Evolutionary conservation across 1,284 basidiomycete genomes (phyloP).

Genomic region (Ganoderma leucocontextum): DNA sequence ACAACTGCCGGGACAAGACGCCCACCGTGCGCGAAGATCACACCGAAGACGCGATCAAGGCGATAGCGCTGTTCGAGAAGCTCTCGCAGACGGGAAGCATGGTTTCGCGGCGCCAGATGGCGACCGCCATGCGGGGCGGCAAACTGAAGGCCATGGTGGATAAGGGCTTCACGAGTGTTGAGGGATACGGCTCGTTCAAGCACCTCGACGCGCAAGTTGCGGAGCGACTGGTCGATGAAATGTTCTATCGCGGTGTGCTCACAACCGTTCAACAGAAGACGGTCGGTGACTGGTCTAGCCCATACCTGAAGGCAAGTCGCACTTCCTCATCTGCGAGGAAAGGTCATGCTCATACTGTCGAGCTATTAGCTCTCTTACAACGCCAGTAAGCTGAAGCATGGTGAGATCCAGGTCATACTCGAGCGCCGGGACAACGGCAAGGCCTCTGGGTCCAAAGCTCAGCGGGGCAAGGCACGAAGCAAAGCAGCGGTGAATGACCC

Average conservation of each 20-base stretch:
- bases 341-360: background rate
- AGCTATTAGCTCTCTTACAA: conserved; percentile 10
- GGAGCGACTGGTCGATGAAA: conserved; percentile 42
- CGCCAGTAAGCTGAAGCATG: conserved; percentile 10
- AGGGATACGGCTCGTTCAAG: conserved; percentile 64
- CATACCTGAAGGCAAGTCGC: conserved; percentile 45
- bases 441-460: background rate
- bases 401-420: conserved; percentile 19
- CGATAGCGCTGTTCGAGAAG: conserved; percentile 58
- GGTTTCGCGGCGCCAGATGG: conserved; percentile 57
- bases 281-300: conserved; percentile 37
- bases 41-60: conserved; percentile 58
- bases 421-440: conserved; percentile 21
- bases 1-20: conserved; percentile 70
- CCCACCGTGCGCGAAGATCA: conserved; percentile 48
- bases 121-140: conserved; percentile 71
- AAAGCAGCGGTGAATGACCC: conserved; percentile 1
- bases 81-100: conserved; percentile 7
- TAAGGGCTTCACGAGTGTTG: conserved; percentile 56
- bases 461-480: conserved; percentile 18
- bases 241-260: conserved; percentile 52
- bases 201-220: background rate
- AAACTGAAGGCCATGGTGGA: conserved; percentile 57
- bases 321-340: no score
- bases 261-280: conserved; percentile 40